Evolutionary conservation across 768 basidiomycete genomes (phyloP).

Genomic region (Candolleomyces eurysporus): DNA sequence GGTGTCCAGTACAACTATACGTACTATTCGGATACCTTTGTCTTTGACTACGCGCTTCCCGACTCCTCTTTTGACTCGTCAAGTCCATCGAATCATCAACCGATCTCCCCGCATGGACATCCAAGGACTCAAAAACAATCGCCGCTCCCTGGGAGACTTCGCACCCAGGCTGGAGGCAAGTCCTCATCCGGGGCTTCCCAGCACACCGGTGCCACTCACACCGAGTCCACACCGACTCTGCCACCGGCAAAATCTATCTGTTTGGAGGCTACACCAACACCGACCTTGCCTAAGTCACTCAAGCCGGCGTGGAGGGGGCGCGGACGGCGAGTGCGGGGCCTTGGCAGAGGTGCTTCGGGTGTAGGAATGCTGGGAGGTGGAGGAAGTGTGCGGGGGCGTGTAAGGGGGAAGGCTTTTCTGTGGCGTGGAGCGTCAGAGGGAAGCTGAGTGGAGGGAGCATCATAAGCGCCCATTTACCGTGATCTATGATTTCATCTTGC

Average conservation of each 20-base stretch:
- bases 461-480: too few relatives aligned
- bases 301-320: conserved; percentile 33
- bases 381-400: conserved; percentile 36
- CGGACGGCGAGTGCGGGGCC: conserved; percentile 34
- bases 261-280: conserved; percentile 41
- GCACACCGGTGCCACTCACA: conserved; percentile 2
- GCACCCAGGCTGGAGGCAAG: neutral
- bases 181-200: conserved; percentile 1
- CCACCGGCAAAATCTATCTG: conserved; percentile 34
- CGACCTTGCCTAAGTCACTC: conserved; percentile 33
- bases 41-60: conserved; percentile 23
- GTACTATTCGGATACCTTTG: conserved; percentile 43
- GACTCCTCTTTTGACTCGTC: neutral
- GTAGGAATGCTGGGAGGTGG: conserved; percentile 33
- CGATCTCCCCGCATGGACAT: neutral
- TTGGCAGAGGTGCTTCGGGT: conserved; percentile 38
- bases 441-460: conserved; percentile 33
- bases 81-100: neutral
- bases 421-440: conserved; percentile 20
- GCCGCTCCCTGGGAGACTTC: neutral
- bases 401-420: conserved; percentile 26
- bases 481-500: too few relatives aligned
- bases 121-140: neutral
- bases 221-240: conserved; percentile 31
- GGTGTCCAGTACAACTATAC: conserved; percentile 25